Evolutionary conservation across 2,329 filamentous ascomycete genomes (phyloP).

Genomic region (Hymenoscyphus occultus): DNA sequence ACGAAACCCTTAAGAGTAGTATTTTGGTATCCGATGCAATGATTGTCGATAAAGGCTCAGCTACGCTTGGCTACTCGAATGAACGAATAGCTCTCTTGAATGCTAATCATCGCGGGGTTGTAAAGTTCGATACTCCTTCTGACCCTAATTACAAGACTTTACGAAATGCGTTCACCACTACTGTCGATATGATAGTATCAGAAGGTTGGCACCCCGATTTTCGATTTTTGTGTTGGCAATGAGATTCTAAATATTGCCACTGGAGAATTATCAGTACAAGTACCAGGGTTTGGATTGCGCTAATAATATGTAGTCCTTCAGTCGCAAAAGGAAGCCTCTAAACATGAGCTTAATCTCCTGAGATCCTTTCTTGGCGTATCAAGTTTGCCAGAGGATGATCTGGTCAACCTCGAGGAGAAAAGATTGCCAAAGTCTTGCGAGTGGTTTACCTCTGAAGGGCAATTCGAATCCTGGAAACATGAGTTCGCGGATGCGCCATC

Average conservation of each 20-base stretch:
- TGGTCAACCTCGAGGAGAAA: background rate
- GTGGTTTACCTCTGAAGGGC: conserved; percentile 1
- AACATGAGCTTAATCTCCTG: too few relatives aligned
- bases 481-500: background rate
- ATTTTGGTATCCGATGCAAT: conserved; percentile 25
- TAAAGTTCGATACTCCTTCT: conserved; percentile 29
- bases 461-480: conserved; percentile 8
- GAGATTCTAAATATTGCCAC: too few relatives aligned
- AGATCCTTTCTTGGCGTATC: background rate
- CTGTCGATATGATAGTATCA: background rate
- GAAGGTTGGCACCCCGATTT: too few relatives aligned
- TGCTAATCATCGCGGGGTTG: conserved; percentile 36
- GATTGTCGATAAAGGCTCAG: conserved; percentile 32
- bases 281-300: too few relatives aligned
- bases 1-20: conserved; percentile 40
- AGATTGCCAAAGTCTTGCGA: conserved; percentile 4
- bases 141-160: conserved; percentile 24
- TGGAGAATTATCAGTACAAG: too few relatives aligned
- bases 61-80: conserved; percentile 32
- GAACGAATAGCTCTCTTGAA: conserved; percentile 30
- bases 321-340: too few relatives aligned
- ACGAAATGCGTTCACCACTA: conserved; percentile 17
- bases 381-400: background rate
- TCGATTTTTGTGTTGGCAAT: too few relatives aligned
- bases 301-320: too few relatives aligned